A percentile compares a stretch with the other conserved stretches of the same genome.
These are phyloP conservation scores for Yamadazyma jaroonii DNA, from an alignment of 1,139 yeast genomes.

Conservation along the genomic window DNA sequence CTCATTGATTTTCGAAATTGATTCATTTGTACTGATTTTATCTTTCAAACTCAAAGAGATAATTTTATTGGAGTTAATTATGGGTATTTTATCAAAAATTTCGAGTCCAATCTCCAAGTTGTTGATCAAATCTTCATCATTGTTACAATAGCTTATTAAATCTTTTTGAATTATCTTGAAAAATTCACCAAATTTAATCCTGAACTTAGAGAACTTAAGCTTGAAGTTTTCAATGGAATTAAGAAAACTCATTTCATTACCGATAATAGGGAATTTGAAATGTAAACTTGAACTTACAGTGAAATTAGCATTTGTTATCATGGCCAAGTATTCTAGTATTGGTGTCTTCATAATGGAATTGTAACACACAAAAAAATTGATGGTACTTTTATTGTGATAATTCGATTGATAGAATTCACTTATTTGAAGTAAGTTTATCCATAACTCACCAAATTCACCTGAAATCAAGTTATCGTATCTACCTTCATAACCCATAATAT, in stretches of 20 bases:
- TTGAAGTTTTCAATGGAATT: conserved; percentile 62
- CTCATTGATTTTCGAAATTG: conserved; percentile 45
- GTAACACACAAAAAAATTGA: conserved; percentile 64
- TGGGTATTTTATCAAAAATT: conserved; percentile 63
- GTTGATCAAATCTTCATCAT: conserved; percentile 24
- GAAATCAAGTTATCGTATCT: conserved; percentile 16
- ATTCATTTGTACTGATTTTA: conserved; percentile 17
- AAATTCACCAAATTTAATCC: conserved; percentile 60
- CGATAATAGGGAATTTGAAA: conserved; percentile 68
- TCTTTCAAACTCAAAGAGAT: conserved; percentile 35
- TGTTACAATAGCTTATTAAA: conserved; percentile 31
- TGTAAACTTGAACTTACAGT: conserved; percentile 72
- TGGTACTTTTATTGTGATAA: conserved; percentile 29
- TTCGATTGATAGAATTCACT: conserved; percentile 46
- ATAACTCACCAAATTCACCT: conserved; percentile 73
- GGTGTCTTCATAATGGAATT: conserved; percentile 68
- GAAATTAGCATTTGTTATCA: conserved; percentile 67
- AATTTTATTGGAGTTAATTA: conserved; percentile 47
- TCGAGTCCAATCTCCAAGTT: conserved; percentile 50
- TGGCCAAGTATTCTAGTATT: conserved; percentile 64
- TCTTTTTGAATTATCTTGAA: conserved; percentile 62
- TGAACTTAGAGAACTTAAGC: conserved; percentile 57
- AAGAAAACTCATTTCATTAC: conserved; percentile 65
- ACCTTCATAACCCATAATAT: neutral
- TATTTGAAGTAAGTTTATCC: conserved; percentile 71